Percentiles rank a stretch among this genome's conserved stretches.
Conservation (phyloP, 306 rosid species). For the Citrullus colocynthis region DNA sequence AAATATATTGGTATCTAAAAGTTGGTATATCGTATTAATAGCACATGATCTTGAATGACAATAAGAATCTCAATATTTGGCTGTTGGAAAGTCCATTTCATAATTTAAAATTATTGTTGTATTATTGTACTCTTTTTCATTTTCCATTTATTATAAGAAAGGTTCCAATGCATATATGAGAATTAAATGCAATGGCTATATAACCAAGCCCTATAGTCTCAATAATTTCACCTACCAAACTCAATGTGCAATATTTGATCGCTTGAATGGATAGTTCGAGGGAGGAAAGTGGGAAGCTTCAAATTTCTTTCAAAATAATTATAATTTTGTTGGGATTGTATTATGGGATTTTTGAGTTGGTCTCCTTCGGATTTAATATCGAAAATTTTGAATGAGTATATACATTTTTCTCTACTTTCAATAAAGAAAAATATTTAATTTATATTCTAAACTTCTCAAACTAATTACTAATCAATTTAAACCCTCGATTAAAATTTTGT, state of each 20-base stretch:
- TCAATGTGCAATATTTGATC: background rate
- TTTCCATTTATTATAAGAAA: background rate
- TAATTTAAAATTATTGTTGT: background rate
- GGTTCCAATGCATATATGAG: background rate
- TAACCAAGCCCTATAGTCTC: background rate
- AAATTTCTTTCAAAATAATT: too few relatives aligned
- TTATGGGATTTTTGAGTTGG: too few relatives aligned
- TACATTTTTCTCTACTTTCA: too few relatives aligned
- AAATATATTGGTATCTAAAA: background rate
- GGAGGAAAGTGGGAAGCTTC: too few relatives aligned
- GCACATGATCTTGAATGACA: background rate
- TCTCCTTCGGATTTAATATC: too few relatives aligned
- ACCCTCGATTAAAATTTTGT: too few relatives aligned
- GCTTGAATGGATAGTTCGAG: too few relatives aligned
- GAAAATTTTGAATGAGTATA: too few relatives aligned
- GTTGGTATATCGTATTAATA: background rate
- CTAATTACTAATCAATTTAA: too few relatives aligned
- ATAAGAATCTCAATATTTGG: background rate
- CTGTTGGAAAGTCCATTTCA: background rate
- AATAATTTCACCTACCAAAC: background rate
- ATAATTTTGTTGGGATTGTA: too few relatives aligned
- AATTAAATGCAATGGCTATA: background rate
- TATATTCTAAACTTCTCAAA: too few relatives aligned
- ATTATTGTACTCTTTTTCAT: background rate
- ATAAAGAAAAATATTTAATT: too few relatives aligned